Base-by-base conservation (phyloP, 2,329 filamentous ascomycete species). In the Aspergillus sp. region DNA sequence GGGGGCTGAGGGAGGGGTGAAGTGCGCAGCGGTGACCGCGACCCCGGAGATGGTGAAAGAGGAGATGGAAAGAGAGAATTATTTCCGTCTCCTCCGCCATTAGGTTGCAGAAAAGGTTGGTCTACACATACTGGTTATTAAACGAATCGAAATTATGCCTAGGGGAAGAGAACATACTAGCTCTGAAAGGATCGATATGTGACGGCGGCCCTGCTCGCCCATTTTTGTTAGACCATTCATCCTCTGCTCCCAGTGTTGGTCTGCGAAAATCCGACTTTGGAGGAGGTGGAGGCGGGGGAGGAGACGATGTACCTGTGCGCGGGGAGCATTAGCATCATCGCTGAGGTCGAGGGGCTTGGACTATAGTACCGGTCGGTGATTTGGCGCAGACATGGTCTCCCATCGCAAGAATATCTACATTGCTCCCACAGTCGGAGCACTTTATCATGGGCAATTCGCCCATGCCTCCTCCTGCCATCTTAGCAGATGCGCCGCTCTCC, bases 371-470 rank as follows among this genome's bases (percentile, higher is more conserved):
- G 3, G 26, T 69, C 55, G 70, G 64, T 60, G 73, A 59, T 57
- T 73, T 77, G 45, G 74, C 73, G 74, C 92, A 96, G 60, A 90
- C 73, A 78, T 96, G 92, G 61, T 96, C 91, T 60, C 90, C 91
- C 88, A 96, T 89, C 73, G 87, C 80, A 41, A 89, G 88, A 65
- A 96, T 95, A 70, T 93, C 88, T 58, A 96, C 90, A 67, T 93
- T 85, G 41, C 79, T 75, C 41, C 86, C 85, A 71, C 91, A 96
- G 77, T 83, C 86, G 53, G 91, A 96, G 76, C 91, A 96, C 81
- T 93, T 96, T 76, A 96, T 90, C 22, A 87, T 87, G 69, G 91
- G 90, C 79, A 95, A 80, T 63, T 93, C 85, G 74, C 84, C 88
- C 72, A 86, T 83, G 69, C 86, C 81, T 66, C 80, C 80, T 56